phyloP scores from a whole-genome alignment of 306 rosid species.

The Luffa aegyptiaca region DNA sequence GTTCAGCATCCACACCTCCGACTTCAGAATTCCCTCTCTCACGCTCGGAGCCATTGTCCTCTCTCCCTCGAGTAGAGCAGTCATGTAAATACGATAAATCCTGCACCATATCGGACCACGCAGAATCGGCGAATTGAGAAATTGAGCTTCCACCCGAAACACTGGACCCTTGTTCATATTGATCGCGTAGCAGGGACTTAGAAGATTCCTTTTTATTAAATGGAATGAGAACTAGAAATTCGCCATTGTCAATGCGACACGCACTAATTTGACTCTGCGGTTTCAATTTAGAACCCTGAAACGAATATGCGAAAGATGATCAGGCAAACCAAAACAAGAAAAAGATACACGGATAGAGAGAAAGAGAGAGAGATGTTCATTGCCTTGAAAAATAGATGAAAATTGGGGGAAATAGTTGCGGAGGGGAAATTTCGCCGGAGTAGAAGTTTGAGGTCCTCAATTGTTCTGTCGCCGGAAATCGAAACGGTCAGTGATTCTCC shows the following conservation, averaged over 20 bases:
- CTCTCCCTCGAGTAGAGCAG: neutral
- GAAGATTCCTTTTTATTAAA: constrained; percentile 39
- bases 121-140: constrained; percentile 44
- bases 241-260: constrained; percentile 24
- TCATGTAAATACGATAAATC: constrained; percentile 47
- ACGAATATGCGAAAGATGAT: constrained; percentile 3
- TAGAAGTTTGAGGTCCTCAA: constrained; percentile 52
- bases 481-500: constrained; percentile 48
- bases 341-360: neutral
- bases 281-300: constrained; percentile 64
- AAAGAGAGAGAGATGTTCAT: neutral
- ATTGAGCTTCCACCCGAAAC: constrained; percentile 20
- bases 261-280: constrained; percentile 31
- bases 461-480: constrained; percentile 28
- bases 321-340: neutral
- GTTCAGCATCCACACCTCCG: constrained; percentile 14
- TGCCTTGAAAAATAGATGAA: constrained; percentile 80
- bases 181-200: constrained; percentile 18
- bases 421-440: constrained; percentile 50
- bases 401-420: constrained; percentile 47
- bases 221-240: constrained; percentile 64
- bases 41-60: neutral
- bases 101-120: constrained; percentile 64
- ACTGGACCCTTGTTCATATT: constrained; percentile 13
- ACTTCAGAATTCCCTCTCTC: constrained; percentile 5